A percentile compares a stretch with the other conserved stretches of the same genome.
Conservation (phyloP, 148 eudicot genomes). For the Diospyros lotus region DNA sequence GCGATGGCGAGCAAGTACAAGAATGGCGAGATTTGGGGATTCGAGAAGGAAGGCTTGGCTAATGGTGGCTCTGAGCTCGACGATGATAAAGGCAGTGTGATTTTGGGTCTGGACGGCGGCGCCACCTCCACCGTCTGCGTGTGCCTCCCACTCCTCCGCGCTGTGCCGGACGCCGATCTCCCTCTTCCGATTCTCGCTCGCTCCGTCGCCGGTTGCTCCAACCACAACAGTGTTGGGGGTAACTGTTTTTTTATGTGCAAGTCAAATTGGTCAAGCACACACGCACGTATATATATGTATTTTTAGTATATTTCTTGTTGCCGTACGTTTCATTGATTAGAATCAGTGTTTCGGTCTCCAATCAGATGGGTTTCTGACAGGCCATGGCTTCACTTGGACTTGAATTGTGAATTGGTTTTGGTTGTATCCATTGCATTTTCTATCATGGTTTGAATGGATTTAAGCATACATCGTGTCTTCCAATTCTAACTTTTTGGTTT, state of each 20-base stretch:
- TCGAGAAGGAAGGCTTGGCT: conserved; percentile 10
- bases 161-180: conserved; percentile 16
- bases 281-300: not conserved
- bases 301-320: not conserved
- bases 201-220: conserved; percentile 73
- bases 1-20: conserved; percentile 13
- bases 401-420: too few relatives aligned
- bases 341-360: too few relatives aligned
- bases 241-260: conserved; percentile 3
- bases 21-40: conserved; percentile 26
- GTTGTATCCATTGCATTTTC: too few relatives aligned
- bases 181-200: conserved; percentile 57
- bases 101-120: conserved; percentile 81
- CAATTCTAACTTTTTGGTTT: too few relatives aligned
- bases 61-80: not conserved
- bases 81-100: conserved; percentile 23
- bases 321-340: not conserved
- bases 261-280: not conserved
- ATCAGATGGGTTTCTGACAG: too few relatives aligned
- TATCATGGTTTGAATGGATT: not conserved
- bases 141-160: conserved; percentile 47
- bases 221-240: conserved; percentile 90
- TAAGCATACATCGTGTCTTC: too few relatives aligned
- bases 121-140: conserved; percentile 79
- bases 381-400: too few relatives aligned